phyloP scores from a whole-genome alignment of 1,284 basidiomycete species.

The Polyporus tsugae region DNA sequence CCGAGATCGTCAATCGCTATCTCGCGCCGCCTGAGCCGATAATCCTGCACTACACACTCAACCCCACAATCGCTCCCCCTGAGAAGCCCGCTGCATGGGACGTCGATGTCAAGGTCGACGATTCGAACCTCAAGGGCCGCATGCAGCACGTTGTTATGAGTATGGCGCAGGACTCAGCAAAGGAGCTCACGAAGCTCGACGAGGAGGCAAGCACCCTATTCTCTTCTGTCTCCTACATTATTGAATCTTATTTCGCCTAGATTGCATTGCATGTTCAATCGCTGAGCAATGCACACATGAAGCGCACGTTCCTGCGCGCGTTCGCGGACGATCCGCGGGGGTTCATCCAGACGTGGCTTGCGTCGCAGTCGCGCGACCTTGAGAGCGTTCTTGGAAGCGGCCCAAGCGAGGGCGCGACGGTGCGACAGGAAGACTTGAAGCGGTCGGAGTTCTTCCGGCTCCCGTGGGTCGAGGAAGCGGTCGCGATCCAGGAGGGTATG shows the following conservation, averaged over 20 bases:
- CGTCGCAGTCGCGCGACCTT: slow-evolving; percentile 90
- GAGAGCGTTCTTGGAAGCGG: slow-evolving; percentile 91
- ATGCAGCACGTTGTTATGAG: slow-evolving; percentile 80
- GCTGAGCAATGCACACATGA: slow-evolving; percentile 85
- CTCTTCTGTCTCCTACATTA: neutral
- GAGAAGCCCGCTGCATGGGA: slow-evolving; percentile 83
- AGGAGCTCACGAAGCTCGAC: slow-evolving; percentile 81
- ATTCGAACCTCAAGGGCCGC: slow-evolving; percentile 75
- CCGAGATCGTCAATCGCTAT: slow-evolving; percentile 86
- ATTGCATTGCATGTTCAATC: slow-evolving; percentile 84
- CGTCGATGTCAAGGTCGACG: slow-evolving; percentile 91
- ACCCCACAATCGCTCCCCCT: slow-evolving; percentile 63
- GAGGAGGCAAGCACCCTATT: slow-evolving; percentile 70
- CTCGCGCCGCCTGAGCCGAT: slow-evolving; percentile 86
- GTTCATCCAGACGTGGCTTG: slow-evolving; percentile 91
- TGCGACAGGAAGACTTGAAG: slow-evolving; percentile 87
- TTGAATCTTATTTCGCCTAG: slow-evolving; percentile 46
- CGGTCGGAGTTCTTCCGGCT: slow-evolving; percentile 90
- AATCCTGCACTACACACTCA: slow-evolving; percentile 81
- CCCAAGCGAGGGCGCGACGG: slow-evolving; percentile 79
- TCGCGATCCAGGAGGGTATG: slow-evolving; percentile 64
- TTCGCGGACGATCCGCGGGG: slow-evolving; percentile 84
- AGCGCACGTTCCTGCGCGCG: slow-evolving; percentile 85
- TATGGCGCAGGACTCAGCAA: slow-evolving; percentile 73
- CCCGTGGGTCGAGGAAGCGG: slow-evolving; percentile 86